Conservation (phyloP, 331 rosid genomes). For the Pyracantha coccinea region DNA sequence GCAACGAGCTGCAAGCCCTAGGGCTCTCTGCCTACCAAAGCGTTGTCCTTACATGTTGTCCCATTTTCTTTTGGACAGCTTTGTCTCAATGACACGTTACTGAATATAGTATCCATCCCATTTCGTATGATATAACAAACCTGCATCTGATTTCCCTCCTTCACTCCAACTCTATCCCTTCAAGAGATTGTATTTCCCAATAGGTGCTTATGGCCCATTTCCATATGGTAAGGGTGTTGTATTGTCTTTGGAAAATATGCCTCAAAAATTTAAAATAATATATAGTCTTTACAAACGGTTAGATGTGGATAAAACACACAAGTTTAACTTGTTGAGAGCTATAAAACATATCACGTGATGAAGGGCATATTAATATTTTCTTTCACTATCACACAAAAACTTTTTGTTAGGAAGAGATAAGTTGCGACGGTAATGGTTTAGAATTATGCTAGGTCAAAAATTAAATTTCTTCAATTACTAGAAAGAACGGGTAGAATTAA, state of each 20-base stretch:
- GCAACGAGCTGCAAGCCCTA: neutral
- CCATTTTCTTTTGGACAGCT: constrained; percentile 16
- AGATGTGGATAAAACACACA: neutral
- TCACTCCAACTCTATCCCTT: constrained; percentile 12
- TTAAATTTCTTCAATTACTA: neutral
- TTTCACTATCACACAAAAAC: neutral
- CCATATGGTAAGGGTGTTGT: neutral
- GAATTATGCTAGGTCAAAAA: neutral
- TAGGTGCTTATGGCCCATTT: constrained; percentile 13
- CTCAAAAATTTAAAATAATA: neutral
- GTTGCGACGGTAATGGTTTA: neutral
- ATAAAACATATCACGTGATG: neutral
- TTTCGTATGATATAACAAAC: neutral
- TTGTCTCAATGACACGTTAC: constrained; percentile 15
- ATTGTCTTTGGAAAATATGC: constrained; percentile 1
- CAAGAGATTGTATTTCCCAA: constrained; percentile 37
- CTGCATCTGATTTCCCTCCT: constrained; percentile 3
- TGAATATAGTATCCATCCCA: neutral
- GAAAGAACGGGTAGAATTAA: neutral
- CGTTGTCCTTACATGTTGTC: constrained; percentile 20
- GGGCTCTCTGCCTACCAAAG: neutral
- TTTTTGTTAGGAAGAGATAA: neutral
- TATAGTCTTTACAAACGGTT: neutral
- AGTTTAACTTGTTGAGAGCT: neutral
- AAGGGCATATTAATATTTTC: neutral